Evolutionary conservation across 352 stramenopile genomes (phyloP), one percentile per base, ranked within the genome.

Genomic region (Phytophthora colocasiae): DNA sequence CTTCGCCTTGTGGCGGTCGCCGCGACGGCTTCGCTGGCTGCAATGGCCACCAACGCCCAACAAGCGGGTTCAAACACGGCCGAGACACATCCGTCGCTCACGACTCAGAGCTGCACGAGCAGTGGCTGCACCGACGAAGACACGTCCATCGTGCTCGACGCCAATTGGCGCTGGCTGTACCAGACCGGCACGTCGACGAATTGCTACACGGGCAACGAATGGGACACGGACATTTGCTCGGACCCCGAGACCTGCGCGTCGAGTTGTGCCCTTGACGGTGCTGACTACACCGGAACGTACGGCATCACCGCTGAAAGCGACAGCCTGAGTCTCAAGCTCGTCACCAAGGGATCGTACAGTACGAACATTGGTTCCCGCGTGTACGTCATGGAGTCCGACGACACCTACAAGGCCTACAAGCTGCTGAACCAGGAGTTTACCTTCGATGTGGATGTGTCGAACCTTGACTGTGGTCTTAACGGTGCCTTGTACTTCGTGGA

Each of bases 401-500:
- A 61, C 17, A 54, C 36, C 8, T 89, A 87, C 74, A 81, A 85
- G 57, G 45, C 64, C 9, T 89, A 73, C 66, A 78, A 83, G 69
- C 72, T 89, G 39, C 58, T 88, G 34, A 89, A 91, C 69, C 63
- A 87, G 54, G 80, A 91, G 64, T 87, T 89, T 51, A 63, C 80
- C 0, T 85, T 91, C n/a, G 78, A 88, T 43, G 78, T 89, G 29
- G 82, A 91, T 40, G 76, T 85, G 7, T 88, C 75, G 3, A 47
- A 63, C 8, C 58, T 89, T 10, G 63, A 69, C 8, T 91, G 82
- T 19, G 80, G 82, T 12, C 47, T 81, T 9, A 91, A 91, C 54
- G 76, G 82, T 14, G 82, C 82, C 11, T 51, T 91, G 9, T 89
- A 91, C 70, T 91, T 91, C 38, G 73, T 89, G 24, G 66, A 87